Conservation (phyloP, 1,284 basidiomycete genomes). For the Ustilago lituana region DNA sequence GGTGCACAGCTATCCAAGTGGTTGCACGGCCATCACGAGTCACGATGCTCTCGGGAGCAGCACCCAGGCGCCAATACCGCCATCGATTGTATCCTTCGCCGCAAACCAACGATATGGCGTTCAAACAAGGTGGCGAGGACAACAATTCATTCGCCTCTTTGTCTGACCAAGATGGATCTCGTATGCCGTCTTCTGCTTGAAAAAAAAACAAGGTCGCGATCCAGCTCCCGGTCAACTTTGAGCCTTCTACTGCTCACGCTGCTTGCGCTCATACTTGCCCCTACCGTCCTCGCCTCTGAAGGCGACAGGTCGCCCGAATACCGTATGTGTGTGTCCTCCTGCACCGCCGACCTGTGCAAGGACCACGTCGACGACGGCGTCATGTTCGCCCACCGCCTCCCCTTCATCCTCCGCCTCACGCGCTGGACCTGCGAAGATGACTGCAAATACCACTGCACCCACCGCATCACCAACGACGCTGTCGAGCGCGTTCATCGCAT, state of each 20-base stretch:
- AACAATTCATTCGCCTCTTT: too few relatives aligned
- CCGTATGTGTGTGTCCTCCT: conserved; percentile 57
- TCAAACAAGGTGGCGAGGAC: too few relatives aligned
- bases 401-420: conserved; percentile 71
- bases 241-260: conserved; percentile 12
- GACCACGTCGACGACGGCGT: conserved; percentile 61
- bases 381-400: conserved; percentile 66
- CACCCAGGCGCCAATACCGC: neutral
- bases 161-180: too few relatives aligned
- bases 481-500: conserved; percentile 64
- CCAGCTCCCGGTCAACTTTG: conserved; percentile 11
- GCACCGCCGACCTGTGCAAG: conserved; percentile 53
- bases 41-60: neutral
- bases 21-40: conserved; percentile 18
- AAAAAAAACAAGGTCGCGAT: too few relatives aligned
- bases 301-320: conserved; percentile 64
- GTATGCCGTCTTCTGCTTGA: neutral
- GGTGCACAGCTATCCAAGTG: too few relatives aligned
- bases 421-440: conserved; percentile 82
- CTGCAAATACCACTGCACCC: conserved; percentile 90
- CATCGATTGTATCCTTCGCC: neutral
- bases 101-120: neutral
- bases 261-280: conserved; percentile 11
- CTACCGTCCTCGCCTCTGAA: conserved; percentile 47
- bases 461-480: conserved; percentile 78